Conservation (phyloP, 1,284 basidiomycete species). For the Irpex sp. region DNA sequence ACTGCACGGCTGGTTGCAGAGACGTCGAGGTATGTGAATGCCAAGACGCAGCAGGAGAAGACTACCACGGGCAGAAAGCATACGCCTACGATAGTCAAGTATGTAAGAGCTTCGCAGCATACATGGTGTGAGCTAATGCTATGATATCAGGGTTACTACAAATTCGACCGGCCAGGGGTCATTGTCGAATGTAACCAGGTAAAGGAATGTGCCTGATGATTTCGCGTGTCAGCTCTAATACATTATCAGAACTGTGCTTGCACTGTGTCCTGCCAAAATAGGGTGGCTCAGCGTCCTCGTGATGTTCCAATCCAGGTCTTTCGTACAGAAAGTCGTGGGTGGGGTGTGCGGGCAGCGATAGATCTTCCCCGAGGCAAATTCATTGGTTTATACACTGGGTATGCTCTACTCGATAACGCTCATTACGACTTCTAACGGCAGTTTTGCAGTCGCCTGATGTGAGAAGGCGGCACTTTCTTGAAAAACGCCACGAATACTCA, state of each 20-base stretch:
- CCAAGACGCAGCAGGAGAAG: conserved; percentile 25
- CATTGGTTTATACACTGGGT: conserved; percentile 64
- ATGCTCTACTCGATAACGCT: conserved; percentile 10
- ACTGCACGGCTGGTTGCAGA: conserved; percentile 27
- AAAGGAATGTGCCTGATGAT: conserved; percentile 2
- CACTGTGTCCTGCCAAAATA: conserved; percentile 26
- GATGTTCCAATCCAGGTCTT: conserved; percentile 34
- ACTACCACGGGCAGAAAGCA: conserved; percentile 16
- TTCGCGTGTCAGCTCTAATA: not conserved
- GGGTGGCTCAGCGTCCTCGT: conserved; percentile 34
- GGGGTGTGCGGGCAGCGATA: conserved; percentile 33
- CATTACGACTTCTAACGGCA: not conserved
- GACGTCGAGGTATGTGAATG: conserved; percentile 28
- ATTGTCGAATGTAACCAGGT: conserved; percentile 64
- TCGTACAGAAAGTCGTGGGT: conserved; percentile 30
- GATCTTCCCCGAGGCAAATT: conserved; percentile 48
- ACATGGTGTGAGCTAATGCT: too few species aligned
- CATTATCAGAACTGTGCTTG: conserved; percentile 24
- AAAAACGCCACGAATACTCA: not conserved
- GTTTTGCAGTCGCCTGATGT: conserved; percentile 24
- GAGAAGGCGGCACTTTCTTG: conserved; percentile 3
- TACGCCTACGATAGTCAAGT: conserved; percentile 42
- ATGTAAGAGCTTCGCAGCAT: not conserved
- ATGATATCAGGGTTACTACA: conserved; percentile 43
- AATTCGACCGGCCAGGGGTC: conserved; percentile 41